These are phyloP conservation scores for Tephrocybe sp. DNA, from an alignment of 768 basidiomycete species.

Conservation along the genomic window DNA sequence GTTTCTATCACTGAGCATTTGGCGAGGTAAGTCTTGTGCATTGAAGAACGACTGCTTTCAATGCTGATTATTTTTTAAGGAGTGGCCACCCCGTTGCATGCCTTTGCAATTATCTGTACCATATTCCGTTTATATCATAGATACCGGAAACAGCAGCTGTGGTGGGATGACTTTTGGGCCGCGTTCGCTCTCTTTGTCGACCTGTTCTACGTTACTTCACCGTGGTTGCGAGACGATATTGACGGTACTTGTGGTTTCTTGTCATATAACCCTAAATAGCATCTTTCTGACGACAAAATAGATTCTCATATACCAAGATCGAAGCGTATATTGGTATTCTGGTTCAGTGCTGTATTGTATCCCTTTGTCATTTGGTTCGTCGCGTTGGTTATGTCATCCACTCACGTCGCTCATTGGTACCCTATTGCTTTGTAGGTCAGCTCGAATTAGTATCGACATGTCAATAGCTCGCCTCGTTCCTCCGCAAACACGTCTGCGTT, in stretches of 20 bases:
- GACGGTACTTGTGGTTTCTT: neutral
- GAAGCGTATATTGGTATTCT: conserved; percentile 10
- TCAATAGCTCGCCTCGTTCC: conserved; percentile 17
- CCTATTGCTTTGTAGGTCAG: conserved; percentile 11
- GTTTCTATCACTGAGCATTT: neutral
- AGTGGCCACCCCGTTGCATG: conserved; percentile 12
- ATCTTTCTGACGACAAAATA: neutral
- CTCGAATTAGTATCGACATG: conserved; percentile 19
- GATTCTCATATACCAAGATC: conserved; percentile 3
- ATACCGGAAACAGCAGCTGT: conserved; percentile 14
- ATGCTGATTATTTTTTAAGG: neutral
- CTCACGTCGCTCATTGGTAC: neutral
- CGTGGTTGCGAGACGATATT: conserved; percentile 12
- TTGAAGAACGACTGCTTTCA: neutral
- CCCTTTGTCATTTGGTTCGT: conserved; percentile 15
- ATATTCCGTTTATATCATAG: conserved; percentile 17
- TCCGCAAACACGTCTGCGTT: conserved; percentile 1
- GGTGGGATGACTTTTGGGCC: conserved; percentile 25
- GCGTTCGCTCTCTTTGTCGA: conserved; percentile 9
- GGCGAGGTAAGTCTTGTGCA: neutral
- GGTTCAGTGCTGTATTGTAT: conserved; percentile 5
- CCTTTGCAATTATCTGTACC: conserved; percentile 15
- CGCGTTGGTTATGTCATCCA: neutral
- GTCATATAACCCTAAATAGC: neutral
- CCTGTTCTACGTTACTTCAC: conserved; percentile 1